Base-by-base conservation (phyloP, 306 rosid species). In the Dryas alaskensis region DNA sequence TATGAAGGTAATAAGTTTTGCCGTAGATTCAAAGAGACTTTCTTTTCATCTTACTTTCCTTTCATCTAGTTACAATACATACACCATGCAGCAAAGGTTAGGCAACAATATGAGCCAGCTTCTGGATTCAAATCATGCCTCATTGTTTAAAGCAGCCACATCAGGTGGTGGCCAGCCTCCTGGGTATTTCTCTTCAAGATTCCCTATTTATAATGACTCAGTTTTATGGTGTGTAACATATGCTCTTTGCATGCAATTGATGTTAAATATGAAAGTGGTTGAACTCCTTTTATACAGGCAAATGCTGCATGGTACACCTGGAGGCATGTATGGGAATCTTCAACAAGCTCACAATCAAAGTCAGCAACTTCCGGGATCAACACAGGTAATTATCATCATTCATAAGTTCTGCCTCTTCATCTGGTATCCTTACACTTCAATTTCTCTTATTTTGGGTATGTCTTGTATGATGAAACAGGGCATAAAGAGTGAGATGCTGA, bases 21-120 rank as follows among this genome's bases (percentile, higher is more conserved):
- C 47, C 22, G 8, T 61, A 31, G 67, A 81, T 76, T 77, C 27
- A 59, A 13, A 47, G 64, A 52, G 5, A 9, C 25, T 25, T 64
- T 43, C 4, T 76, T 76, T 76, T 37, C 54, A 60, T 74, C 43
- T 27, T 14, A 55, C 57, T 31, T 73, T 7, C 10, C 65, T 77
- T 70, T 67, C 65, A 5, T 60, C 53, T 78, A 54, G 49, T 69
- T 72, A 70, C 55, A 16, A 54, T 70, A 13, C 54, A 54, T 68
- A 65, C 48, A 65, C 61, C 75, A 45, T 81, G 81, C 95, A 90
- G 97, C 88, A 82, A 81, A 87, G 83, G 53, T 72, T 81, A 58
- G 65, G 69, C 60, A 83, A 78, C 37, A 77, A 73, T 55, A 76
- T 66, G 58, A 77, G 84, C 67, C 87, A 79, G 80, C 78, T 75